These are phyloP conservation scores for Acanthochlamys bracteata DNA, from an alignment of 106 monocot genomes.

Conservation along the genomic window DNA sequence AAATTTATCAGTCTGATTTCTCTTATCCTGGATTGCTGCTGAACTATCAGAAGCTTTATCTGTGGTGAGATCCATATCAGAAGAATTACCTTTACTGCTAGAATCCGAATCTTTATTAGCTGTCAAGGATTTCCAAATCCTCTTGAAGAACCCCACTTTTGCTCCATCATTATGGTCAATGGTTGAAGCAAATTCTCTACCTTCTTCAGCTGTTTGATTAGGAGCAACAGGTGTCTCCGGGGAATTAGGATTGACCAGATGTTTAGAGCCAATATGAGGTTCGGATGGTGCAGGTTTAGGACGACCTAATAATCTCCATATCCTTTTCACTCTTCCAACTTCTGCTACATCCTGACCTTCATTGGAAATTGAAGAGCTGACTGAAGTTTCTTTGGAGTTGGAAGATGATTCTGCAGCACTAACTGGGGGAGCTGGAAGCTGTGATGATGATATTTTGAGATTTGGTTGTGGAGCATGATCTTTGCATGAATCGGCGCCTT, in stretches of 20 bases:
- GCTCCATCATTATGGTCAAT: neutral
- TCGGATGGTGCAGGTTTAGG: neutral
- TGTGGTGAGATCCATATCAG: slow-evolving; percentile 4
- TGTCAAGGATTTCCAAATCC: slow-evolving; percentile 26
- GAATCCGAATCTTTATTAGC: slow-evolving; percentile 1
- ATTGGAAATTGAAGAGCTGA: neutral
- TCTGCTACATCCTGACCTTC: slow-evolving; percentile 9
- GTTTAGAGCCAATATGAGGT: neutral
- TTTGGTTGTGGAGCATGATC: slow-evolving; percentile 1
- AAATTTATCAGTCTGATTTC: too few species aligned
- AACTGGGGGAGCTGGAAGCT: slow-evolving; percentile 4
- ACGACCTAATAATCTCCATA: slow-evolving; percentile 5
- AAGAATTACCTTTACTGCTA: slow-evolving; percentile 2
- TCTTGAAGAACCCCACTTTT: slow-evolving; percentile 27
- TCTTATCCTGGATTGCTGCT: neutral
- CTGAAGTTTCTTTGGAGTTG: neutral
- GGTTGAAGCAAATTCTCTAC: neutral
- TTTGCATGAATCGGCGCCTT: slow-evolving; percentile 4
- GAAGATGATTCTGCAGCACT: slow-evolving; percentile 2
- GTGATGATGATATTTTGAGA: slow-evolving; percentile 5
- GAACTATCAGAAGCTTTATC: neutral
- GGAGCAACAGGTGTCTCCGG: neutral
- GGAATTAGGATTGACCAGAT: too few species aligned
- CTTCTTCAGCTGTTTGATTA: neutral
- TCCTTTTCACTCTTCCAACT: slow-evolving; percentile 17